A percentile compares a stretch with the other conserved stretches of the same genome.
Conservation (phyloP, 164 flowering plant genomes). For the Paratinospora sagittata region DNA sequence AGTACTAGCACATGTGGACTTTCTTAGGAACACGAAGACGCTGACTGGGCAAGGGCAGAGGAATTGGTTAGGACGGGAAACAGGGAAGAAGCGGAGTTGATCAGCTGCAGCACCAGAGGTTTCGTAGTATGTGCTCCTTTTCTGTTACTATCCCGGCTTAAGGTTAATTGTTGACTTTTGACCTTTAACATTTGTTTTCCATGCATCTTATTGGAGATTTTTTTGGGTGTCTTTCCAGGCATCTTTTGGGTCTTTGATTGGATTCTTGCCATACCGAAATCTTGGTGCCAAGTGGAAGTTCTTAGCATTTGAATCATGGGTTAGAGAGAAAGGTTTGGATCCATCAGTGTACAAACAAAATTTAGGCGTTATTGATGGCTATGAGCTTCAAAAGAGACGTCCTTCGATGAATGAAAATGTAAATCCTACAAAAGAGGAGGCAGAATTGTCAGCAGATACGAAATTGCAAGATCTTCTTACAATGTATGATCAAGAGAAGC, state of each 20-base stretch:
- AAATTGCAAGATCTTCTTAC: slow-evolving; percentile 71
- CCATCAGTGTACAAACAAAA: slow-evolving; percentile 62
- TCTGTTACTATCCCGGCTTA: too few relatives aligned
- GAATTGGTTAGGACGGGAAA: slow-evolving; percentile 38
- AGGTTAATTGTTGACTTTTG: too few relatives aligned
- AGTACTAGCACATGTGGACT: not conserved
- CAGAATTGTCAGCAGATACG: slow-evolving; percentile 44
- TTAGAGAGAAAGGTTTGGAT: slow-evolving; percentile 72
- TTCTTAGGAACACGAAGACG: slow-evolving; percentile 47
- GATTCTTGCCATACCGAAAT: slow-evolving; percentile 82
- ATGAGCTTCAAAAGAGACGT: slow-evolving; percentile 30
- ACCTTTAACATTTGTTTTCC: not conserved
- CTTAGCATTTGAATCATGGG: slow-evolving; percentile 91
- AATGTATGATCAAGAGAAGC: slow-evolving; percentile 78
- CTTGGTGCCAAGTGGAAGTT: slow-evolving; percentile 80
- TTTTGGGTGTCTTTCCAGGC: slow-evolving; percentile 40
- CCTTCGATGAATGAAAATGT: slow-evolving; percentile 23
- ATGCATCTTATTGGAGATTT: slow-evolving; percentile 9
- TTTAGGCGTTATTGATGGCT: slow-evolving; percentile 48
- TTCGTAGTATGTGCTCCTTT: slow-evolving; percentile 56
- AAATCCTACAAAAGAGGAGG: slow-evolving; percentile 23
- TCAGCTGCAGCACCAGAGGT: slow-evolving; percentile 78
- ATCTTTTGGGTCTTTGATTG: slow-evolving; percentile 78
- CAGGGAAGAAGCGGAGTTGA: slow-evolving; percentile 66
- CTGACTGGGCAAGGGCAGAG: slow-evolving; percentile 70